Evolutionary conservation across 306 rosid species (phyloP).

Genomic region (Astragalus glycyphyllos): DNA sequence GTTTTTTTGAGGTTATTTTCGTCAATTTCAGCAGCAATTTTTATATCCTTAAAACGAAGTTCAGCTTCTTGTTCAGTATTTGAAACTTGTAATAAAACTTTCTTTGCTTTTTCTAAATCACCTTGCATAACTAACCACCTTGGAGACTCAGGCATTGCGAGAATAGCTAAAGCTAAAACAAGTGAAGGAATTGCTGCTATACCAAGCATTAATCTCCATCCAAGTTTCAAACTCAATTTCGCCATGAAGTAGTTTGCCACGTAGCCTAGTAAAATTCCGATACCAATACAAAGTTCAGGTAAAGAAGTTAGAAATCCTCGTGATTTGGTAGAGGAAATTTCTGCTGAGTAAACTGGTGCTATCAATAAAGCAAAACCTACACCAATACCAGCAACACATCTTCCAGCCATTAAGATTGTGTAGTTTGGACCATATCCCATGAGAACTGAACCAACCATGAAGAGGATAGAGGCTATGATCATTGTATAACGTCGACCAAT

Average conservation of each 20-base stretch:
- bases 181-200: constrained; percentile 74
- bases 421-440: constrained; percentile 91
- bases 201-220: constrained; percentile 92
- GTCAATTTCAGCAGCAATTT: constrained; percentile 50
- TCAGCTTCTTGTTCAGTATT: constrained; percentile 62
- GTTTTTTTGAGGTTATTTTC: constrained; percentile 28
- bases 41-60: constrained; percentile 62
- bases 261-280: constrained; percentile 78
- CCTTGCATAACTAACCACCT: constrained; percentile 87
- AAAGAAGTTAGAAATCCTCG: constrained; percentile 75
- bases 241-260: constrained; percentile 64
- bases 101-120: constrained; percentile 55
- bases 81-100: constrained; percentile 48
- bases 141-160: constrained; percentile 88
- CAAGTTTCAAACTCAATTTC: constrained; percentile 56
- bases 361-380: constrained; percentile 86
- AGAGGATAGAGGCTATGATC: constrained; percentile 55
- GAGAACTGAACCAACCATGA: constrained; percentile 69
- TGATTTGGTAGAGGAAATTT: constrained; percentile 67
- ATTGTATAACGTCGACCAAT: constrained; percentile 88
- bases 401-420: constrained; percentile 58
- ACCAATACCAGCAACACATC: constrained; percentile 77
- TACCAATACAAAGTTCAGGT: constrained; percentile 75
- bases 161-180: constrained; percentile 52
- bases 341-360: constrained; percentile 90